Conservation (phyloP, 2,329 filamentous ascomycete genomes). For the Neofusicoccum cordaticola region DNA sequence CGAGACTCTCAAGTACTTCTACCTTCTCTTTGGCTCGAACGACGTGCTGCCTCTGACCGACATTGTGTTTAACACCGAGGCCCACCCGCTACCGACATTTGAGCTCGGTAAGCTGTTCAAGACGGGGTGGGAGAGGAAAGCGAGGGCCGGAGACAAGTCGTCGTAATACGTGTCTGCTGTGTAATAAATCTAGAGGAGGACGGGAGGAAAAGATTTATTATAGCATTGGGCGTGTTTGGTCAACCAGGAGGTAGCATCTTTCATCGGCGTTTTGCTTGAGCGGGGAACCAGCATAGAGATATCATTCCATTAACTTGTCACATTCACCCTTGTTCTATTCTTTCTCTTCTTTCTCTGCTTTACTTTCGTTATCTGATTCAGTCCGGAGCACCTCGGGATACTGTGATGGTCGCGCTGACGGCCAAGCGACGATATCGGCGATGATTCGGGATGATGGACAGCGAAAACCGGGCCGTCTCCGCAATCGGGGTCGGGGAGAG, state of each 20-base stretch:
- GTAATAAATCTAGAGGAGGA: background rate
- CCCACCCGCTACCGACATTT: slow-evolving; percentile 85
- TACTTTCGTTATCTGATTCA: background rate
- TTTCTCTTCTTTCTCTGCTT: background rate
- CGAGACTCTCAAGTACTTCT: slow-evolving; percentile 97
- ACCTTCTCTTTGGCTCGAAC: slow-evolving; percentile 82
- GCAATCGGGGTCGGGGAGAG: background rate
- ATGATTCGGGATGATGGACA: slow-evolving; percentile 3
- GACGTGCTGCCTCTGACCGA: slow-evolving; percentile 81
- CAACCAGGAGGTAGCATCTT: background rate
- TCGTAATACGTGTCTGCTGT: background rate
- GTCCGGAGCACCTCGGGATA: background rate
- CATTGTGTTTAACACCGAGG: slow-evolving; percentile 93
- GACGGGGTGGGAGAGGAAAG: slow-evolving; percentile 77
- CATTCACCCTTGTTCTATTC: background rate
- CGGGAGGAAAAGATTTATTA: background rate
- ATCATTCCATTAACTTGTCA: background rate
- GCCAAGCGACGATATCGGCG: slow-evolving; percentile 1
- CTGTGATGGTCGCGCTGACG: background rate
- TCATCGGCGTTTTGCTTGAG: background rate
- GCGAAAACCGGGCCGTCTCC: slow-evolving; percentile 1
- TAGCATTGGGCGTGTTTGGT: background rate
- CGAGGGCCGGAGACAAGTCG: slow-evolving; percentile 37
- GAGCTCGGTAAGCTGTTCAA: slow-evolving; percentile 71
- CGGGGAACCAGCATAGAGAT: slow-evolving; percentile 1